These are phyloP conservation scores for Cornus controversa DNA, from an alignment of 148 eudicot species.

Conservation along the genomic window DNA sequence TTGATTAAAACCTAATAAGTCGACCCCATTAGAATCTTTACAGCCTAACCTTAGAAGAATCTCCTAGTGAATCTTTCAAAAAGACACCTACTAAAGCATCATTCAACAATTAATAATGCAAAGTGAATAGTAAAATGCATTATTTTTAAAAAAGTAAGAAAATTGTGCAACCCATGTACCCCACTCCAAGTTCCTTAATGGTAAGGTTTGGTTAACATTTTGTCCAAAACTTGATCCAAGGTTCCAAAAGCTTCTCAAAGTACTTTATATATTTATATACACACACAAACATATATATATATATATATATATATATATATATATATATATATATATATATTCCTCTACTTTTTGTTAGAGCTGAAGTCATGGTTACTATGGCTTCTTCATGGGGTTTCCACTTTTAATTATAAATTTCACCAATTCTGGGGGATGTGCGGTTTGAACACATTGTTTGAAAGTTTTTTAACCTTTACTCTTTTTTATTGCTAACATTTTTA, in stretches of 20 bases:
- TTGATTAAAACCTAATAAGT: background rate
- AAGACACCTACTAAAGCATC: background rate
- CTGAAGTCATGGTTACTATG: conserved; percentile 25
- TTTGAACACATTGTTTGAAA: background rate
- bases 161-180: background rate
- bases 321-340: background rate
- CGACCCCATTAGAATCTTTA: background rate
- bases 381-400: conserved; percentile 14
- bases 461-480: too few relatives aligned
- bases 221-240: background rate
- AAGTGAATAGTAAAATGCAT: background rate
- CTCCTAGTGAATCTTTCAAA: background rate
- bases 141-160: background rate
- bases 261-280: conserved; percentile 6
- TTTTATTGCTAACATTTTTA: too few relatives aligned
- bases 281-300: background rate
- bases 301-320: background rate
- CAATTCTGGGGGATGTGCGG: background rate
- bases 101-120: background rate
- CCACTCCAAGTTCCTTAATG: conserved; percentile 1
- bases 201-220: conserved; percentile 1
- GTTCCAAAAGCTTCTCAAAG: conserved; percentile 8
- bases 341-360: background rate
- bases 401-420: conserved; percentile 4
- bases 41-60: background rate